Evolutionary conservation across 257 asterid genomes (phyloP), one percentile per base, ranked within the genome.

Genomic region (Solanum bulbocastanum): DNA sequence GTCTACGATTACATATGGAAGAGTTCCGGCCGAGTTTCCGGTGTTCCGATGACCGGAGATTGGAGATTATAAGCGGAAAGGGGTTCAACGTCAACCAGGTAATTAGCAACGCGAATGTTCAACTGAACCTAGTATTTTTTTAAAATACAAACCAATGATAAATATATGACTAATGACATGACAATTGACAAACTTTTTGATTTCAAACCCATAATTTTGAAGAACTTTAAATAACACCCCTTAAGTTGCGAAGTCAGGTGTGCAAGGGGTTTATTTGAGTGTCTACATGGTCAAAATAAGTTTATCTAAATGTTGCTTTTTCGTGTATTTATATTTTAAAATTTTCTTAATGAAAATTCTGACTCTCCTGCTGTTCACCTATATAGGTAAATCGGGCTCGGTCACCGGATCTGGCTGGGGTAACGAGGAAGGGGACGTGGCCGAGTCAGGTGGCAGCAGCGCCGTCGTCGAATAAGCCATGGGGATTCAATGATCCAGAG

Each of bases 401-500:
- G 60, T 86, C 92, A 18, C 89, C 93, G 20, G 93, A 90, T 87
- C 87, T 87, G 22, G 86, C 66, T 20, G 89, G 72, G 49, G 83
- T 56, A 58, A 75, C 88, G 18, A 81, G 85, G 30, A 81, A 11
- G 69, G 85, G 85, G 44, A 78, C 84, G 13, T 78, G 88, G 46
- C 58, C 87, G 18, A 86, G 86, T 6, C 86, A 89, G 86, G 90
- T 32, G 87, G 87, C 89, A 62, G 71, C 91, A 85, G 85, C 92
- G 5, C 66, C 89, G 3, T 71, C 85, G 8, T 52, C 83, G 82
- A 85, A 92, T 65, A 94, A 91, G 94, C 93, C 96, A 2, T 92
- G 96, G 98, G 91, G 95, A 74, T 93, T 95, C 85, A 87, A 87
- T n/a, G 96, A 94, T 62, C 90, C 95, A 39, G 95, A 92, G 89